These are phyloP conservation scores for Kwoniella dejecticola DNA, from an alignment of 768 basidiomycete genomes.

Conservation along the genomic window DNA sequence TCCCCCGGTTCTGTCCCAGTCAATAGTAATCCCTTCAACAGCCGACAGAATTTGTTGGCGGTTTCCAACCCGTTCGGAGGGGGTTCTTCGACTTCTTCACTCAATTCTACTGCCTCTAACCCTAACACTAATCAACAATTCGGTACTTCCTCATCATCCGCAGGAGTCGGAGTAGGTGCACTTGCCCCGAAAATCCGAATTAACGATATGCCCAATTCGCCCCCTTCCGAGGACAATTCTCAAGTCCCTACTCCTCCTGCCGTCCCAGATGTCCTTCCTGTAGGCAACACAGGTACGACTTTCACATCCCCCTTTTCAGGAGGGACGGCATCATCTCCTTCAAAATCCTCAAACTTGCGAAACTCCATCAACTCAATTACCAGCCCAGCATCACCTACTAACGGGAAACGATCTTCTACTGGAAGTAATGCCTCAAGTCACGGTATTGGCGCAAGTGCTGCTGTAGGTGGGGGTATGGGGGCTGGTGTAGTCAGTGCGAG, in stretches of 20 bases:
- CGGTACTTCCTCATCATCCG: too few species aligned
- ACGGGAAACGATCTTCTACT: neutral
- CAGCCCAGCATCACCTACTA: slow-evolving; percentile 12
- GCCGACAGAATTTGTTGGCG: neutral
- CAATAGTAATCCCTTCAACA: slow-evolving; percentile 3
- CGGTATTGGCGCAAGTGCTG: too few species aligned
- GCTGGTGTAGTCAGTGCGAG: neutral
- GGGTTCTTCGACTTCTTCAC: neutral
- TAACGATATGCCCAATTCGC: slow-evolving; percentile 27
- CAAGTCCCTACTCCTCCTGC: slow-evolving; percentile 5
- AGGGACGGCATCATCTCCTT: neutral
- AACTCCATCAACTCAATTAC: slow-evolving; percentile 6
- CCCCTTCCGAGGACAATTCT: slow-evolving; percentile 9
- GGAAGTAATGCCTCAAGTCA: neutral
- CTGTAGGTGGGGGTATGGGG: too few species aligned
- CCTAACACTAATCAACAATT: too few species aligned
- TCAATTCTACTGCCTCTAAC: too few species aligned
- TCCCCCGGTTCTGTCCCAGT: neutral
- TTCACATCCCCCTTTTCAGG: slow-evolving; percentile 2
- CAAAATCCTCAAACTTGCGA: neutral
- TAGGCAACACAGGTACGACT: too few species aligned
- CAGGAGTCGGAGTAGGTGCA: neutral
- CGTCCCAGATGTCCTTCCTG: neutral
- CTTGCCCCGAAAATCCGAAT: slow-evolving; percentile 20
- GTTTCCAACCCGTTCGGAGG: neutral